Evolutionary conservation across 495 filamentous ascomycete genomes (phyloP), one percentile per base, ranked within the genome.

Genomic region (Talaromyces proteolyticus): DNA sequence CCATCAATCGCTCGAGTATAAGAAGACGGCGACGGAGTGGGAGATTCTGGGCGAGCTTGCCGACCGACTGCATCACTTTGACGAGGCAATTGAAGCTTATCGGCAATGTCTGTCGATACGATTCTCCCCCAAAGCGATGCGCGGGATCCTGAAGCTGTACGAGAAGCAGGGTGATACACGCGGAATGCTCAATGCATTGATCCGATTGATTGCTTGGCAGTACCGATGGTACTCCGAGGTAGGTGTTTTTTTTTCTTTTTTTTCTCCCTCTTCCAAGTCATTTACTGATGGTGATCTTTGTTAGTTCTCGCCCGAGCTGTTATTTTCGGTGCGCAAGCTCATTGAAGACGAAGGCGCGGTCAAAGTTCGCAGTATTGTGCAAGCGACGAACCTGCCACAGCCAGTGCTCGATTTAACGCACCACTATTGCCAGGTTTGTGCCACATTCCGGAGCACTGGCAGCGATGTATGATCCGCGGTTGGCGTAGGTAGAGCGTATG

Each of bases 191-290:
- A 84, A 82, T 36, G 82, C 85, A 8, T 73, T 96, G 47, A 96
- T 97, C 49, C 75, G 89, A 38, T 68, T 97, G 44, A 88, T 96
- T 26, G 88, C 92, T 4, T 98, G 93, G 93, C 92, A 98, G 71
- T 97, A 96, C 68, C 82, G 93, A 53, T 96, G 93, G 93, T 98
- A 97, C 70, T 95, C 91, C 21, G 94, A 89, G 78, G 85, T 87
- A 72, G 53, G 73, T 60, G 49, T 25, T 16, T 26, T 29, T 3
- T 22, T 6, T 48, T 36, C 25, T 37, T 17, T 47, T 18, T 3
- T 36, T n/a, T 36, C 19, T 16, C 4, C 45, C 23, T 48, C 23
- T 12, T 36, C 21, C 23, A 4, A 11, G 12, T 36, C 17, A 44
- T 16, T 14, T 53, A 25, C 8, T 37, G 11, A 36, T 18, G 50